These are phyloP conservation scores for Acrocalymma vagum DNA, from an alignment of 2,329 filamentous ascomycete genomes.

Conservation along the genomic window DNA sequence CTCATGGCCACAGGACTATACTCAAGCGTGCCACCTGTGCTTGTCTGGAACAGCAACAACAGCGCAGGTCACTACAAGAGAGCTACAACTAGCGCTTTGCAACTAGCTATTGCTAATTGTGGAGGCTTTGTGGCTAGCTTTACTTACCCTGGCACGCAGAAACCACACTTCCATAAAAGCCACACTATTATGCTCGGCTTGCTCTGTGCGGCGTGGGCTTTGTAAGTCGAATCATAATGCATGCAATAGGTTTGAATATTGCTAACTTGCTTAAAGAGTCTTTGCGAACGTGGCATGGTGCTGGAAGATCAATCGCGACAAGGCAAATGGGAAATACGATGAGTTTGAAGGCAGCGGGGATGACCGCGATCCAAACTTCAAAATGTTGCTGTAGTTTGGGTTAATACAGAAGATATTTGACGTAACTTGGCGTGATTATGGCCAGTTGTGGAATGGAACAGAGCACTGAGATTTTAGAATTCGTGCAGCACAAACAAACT, in stretches of 20 bases:
- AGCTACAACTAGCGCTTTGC: slow-evolving; percentile 71
- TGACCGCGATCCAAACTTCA: slow-evolving; percentile 70
- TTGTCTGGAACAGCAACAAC: slow-evolving; percentile 75
- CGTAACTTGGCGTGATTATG: too few species aligned
- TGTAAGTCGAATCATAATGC: slow-evolving; percentile 63
- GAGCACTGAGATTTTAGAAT: too few species aligned
- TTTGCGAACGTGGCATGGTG: slow-evolving; percentile 69
- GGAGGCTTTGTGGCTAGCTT: slow-evolving; percentile 74
- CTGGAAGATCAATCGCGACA: slow-evolving; percentile 70
- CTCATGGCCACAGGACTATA: slow-evolving; percentile 73
- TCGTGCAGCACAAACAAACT: too few species aligned
- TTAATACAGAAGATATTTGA: too few species aligned
- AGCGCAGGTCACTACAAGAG: slow-evolving; percentile 75
- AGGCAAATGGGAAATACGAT: slow-evolving; percentile 66
- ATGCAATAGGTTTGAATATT: slow-evolving; percentile 18
- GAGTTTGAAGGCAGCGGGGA: slow-evolving; percentile 66
- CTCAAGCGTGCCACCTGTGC: slow-evolving; percentile 67
- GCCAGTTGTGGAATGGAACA: too few species aligned
- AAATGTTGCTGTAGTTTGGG: slow-evolving; percentile 66
- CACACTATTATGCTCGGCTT: slow-evolving; percentile 69
- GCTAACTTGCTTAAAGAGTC: too few species aligned
- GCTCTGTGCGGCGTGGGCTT: slow-evolving; percentile 69
- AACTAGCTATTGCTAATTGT: slow-evolving; percentile 72
- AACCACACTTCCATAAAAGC: slow-evolving; percentile 66
- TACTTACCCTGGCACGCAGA: slow-evolving; percentile 66